Evolutionary conservation across 177 flowering plant genomes (phyloP), one percentile per base, ranked within the genome.

Genomic region (Tripterygium wilfordii): DNA sequence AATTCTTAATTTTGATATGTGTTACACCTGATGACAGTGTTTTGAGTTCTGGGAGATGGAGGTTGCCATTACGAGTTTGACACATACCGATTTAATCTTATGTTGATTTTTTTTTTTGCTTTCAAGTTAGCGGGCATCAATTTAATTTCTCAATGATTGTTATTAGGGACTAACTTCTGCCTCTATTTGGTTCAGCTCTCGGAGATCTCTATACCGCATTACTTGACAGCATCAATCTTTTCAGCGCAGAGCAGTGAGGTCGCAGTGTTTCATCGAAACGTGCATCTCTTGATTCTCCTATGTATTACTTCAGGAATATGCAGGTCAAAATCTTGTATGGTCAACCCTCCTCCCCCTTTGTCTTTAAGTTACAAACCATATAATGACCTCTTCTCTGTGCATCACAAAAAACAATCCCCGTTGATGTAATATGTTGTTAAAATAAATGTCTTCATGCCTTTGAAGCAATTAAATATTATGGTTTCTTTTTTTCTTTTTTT

Each of bases 141-240:
- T 22, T 22, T 4, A 20, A 6, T 35, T 12, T 46, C n/a, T 1
- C 35, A 30, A 18, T 35, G 12, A 4, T 30, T 21, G 37, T 49
- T 4, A 19, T 15, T 29, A 9, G 14, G 36, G 3, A 36, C 31
- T 36, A 36, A 18, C 42, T 18, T 38, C 24, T 38, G 3, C 10
- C 8, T 35, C 16, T 10, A 32, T 41, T 3, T 54, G 55, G 17
- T 61, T 65, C 80, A 89, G 97, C 68, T 82, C 51, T 73, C 88
- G 4, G 97, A 89, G 78, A 84, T 89, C 28, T 80, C 89, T 17
- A 77, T 84, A 50, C 95, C 97, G 29, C 85, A 86, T 72, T 86
- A 45, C 72, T 63, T 89, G 69, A 78, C 95, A 36, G 97, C 94
- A 14, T 80, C 97, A 5, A 82, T 89, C 23, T 89, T 89, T 52